Conservation (phyloP, 2,329 filamentous ascomycete genomes). For the Ceratocystis lukuohia region DNA sequence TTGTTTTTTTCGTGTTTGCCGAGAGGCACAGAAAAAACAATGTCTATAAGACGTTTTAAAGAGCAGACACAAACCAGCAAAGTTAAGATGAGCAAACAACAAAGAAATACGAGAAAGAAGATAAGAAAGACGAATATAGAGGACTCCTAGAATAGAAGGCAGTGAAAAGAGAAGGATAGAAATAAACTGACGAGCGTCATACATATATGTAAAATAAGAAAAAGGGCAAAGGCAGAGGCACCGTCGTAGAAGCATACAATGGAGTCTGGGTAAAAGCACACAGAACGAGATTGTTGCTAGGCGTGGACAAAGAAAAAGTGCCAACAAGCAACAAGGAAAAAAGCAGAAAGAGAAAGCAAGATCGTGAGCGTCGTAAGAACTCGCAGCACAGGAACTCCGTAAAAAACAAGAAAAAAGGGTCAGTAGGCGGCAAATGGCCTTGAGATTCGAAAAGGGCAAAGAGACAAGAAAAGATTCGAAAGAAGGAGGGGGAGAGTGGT, state of each 20-base stretch:
- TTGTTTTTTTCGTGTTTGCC: not conserved
- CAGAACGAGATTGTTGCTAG: not conserved
- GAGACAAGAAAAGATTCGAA: too few species aligned
- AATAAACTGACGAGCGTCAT: not conserved
- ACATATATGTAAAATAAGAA: not conserved
- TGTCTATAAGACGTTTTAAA: not conserved
- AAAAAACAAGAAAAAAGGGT: not conserved
- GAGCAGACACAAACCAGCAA: not conserved
- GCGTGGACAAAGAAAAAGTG: not conserved
- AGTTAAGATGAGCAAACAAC: not conserved
- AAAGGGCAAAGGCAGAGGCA: not conserved
- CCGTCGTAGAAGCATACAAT: not conserved
- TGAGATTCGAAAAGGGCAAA: too few species aligned
- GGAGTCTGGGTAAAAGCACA: not conserved
- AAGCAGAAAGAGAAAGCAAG: not conserved
- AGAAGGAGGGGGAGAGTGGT: not conserved
- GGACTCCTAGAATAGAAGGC: not conserved
- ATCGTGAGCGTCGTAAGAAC: constrained; percentile 7
- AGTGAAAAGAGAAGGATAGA: not conserved
- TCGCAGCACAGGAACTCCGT: constrained; percentile 1
- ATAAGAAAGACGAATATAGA: not conserved
- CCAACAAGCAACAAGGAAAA: not conserved
- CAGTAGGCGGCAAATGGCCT: too few species aligned
- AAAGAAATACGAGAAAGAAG: not conserved
- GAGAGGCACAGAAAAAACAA: constrained; percentile 1